Conservation (phyloP, 345 rosid genomes). For the Aquilaria yunnanensis region DNA sequence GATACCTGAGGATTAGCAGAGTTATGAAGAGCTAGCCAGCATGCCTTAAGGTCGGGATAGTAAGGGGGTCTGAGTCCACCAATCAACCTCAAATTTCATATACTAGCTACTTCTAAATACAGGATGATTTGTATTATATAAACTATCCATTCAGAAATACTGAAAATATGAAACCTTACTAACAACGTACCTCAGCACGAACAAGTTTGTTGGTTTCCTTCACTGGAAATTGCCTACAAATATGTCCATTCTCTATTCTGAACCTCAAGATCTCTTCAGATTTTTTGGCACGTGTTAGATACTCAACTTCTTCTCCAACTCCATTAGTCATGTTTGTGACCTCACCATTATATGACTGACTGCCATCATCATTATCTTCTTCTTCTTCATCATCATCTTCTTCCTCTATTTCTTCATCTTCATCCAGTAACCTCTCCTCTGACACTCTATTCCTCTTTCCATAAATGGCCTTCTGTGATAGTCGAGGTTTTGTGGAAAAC, state of each 20-base stretch:
- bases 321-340: conserved; percentile 43
- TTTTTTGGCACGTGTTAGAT: conserved; percentile 35
- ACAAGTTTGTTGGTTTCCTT: conserved; percentile 74
- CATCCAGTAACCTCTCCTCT: conserved; percentile 51
- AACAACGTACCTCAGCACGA: conserved; percentile 66
- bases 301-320: conserved; percentile 48
- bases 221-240: conserved; percentile 89
- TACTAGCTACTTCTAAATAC: too few relatives aligned
- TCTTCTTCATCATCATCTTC: conserved; percentile 40
- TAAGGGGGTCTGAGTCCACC: too few relatives aligned
- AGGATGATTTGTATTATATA: too few relatives aligned
- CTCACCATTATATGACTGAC: conserved; percentile 42
- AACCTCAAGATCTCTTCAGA: conserved; percentile 75
- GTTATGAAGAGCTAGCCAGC: too few relatives aligned
- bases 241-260: conserved; percentile 60
- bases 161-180: too few relatives aligned
- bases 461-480: conserved; percentile 23
- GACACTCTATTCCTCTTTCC: conserved; percentile 33
- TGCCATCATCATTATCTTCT: conserved; percentile 42
- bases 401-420: conserved; percentile 21
- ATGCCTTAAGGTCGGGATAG: too few relatives aligned
- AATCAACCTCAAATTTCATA: too few relatives aligned
- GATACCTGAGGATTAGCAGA: too few relatives aligned
- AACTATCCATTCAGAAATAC: too few relatives aligned
- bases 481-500: conserved; percentile 37